Percentiles rank a stretch among this genome's conserved stretches.
phyloP scores from a whole-genome alignment of 768 basidiomycete species.

The Chalciporus sphaerocephalus region DNA sequence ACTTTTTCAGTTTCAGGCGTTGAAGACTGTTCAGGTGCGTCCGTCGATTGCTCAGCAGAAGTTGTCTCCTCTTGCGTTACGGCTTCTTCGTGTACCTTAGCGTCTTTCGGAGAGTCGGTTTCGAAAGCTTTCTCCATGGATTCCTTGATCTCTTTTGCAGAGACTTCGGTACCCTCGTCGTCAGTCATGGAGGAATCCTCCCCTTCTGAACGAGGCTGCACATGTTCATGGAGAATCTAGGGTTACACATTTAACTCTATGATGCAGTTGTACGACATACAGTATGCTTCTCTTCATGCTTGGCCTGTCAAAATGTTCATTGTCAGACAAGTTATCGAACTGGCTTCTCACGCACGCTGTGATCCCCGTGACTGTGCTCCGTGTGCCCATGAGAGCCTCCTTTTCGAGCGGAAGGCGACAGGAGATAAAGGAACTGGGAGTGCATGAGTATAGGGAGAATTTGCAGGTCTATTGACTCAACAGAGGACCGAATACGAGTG shows the following conservation, averaged over 20 bases:
- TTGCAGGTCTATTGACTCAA: slow-evolving; percentile 11
- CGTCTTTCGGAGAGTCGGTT: slow-evolving; percentile 30
- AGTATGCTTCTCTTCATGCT: slow-evolving; percentile 6
- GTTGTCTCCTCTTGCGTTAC: slow-evolving; percentile 7
- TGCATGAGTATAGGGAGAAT: background rate
- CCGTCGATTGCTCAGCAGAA: slow-evolving; percentile 1
- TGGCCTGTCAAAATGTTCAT: slow-evolving; percentile 18
- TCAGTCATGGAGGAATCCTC: slow-evolving; percentile 19
- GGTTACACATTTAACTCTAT: background rate
- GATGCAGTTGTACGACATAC: slow-evolving; percentile 13
- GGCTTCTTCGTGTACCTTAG: slow-evolving; percentile 26
- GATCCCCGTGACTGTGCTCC: slow-evolving; percentile 18
- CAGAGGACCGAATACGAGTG: slow-evolving; percentile 29
- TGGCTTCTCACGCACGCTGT: slow-evolving; percentile 18
- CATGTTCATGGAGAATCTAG: slow-evolving; percentile 15
- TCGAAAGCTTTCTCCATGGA: slow-evolving; percentile 24
- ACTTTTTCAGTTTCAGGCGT: background rate
- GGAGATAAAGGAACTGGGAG: slow-evolving; percentile 28
- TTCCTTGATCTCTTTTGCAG: slow-evolving; percentile 29
- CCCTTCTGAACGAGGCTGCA: slow-evolving; percentile 6
- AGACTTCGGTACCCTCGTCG: slow-evolving; percentile 29
- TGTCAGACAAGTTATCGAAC: background rate
- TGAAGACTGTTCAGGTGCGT: background rate
- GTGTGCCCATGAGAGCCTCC: slow-evolving; percentile 18
- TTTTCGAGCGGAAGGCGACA: slow-evolving; percentile 29